Percentiles rank a stretch among this genome's conserved stretches.
phyloP scores from a whole-genome alignment of 805 yeast species.

The Wickerhamomyces rabaulensis region DNA sequence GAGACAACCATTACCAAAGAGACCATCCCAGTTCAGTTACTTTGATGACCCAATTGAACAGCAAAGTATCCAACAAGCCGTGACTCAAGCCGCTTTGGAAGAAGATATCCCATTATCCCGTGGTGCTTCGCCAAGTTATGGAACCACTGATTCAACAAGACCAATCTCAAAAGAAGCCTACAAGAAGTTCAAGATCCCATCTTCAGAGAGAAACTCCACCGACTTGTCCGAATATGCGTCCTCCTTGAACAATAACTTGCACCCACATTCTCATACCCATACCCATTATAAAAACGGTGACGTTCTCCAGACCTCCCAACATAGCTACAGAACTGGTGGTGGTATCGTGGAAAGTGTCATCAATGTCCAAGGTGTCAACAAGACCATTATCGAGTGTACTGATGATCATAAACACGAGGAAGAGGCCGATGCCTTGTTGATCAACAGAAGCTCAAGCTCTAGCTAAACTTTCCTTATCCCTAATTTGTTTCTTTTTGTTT shows the following conservation, averaged over 20 bases:
- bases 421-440: neutral
- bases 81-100: constrained; percentile 4
- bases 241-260: neutral
- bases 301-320: constrained; percentile 8
- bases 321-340: constrained; percentile 30
- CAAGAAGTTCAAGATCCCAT: constrained; percentile 15
- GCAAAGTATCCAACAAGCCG: constrained; percentile 5
- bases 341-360: constrained; percentile 76
- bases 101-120: constrained; percentile 5
- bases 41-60: constrained; percentile 12
- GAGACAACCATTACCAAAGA: constrained; percentile 37
- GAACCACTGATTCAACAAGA: constrained; percentile 8
- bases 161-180: constrained; percentile 11
- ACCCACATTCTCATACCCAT: neutral
- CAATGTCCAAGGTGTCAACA: constrained; percentile 78
- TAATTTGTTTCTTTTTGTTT: no score
- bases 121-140: constrained; percentile 18
- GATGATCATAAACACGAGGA: constrained; percentile 27
- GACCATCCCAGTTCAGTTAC: constrained; percentile 12
- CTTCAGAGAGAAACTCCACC: constrained; percentile 10
- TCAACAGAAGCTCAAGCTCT: neutral
- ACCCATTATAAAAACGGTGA: neutral
- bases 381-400: constrained; percentile 75
- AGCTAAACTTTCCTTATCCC: neutral
- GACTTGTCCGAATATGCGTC: constrained; percentile 14